Evolutionary conservation across 2,329 filamentous ascomycete genomes (phyloP).

Genomic region (Pseudocercospora pini-densiflorae): DNA sequence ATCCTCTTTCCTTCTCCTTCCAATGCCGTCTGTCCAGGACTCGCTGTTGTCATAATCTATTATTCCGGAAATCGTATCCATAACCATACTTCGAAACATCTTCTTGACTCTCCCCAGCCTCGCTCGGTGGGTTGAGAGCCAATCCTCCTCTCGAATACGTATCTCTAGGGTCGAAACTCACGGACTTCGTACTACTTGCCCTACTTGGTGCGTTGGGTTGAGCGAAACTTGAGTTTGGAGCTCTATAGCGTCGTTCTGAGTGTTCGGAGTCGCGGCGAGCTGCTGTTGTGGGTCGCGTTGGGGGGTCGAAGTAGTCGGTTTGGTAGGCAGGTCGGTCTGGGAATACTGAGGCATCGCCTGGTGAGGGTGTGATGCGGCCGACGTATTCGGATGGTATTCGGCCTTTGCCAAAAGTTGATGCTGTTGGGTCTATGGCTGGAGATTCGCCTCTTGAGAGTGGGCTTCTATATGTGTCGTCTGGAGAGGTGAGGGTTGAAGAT

Average conservation of each 20-base stretch:
- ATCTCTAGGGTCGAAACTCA: constrained; percentile 22
- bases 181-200: constrained; percentile 17
- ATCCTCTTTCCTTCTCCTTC: background rate
- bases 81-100: constrained; percentile 5
- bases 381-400: constrained; percentile 25
- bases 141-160: constrained; percentile 13
- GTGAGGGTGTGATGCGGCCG: constrained; percentile 23
- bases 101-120: constrained; percentile 24
- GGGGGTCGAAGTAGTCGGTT: constrained; percentile 18
- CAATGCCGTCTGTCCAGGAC: background rate
- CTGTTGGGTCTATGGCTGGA: constrained; percentile 9
- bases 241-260: constrained; percentile 16
- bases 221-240: constrained; percentile 22
- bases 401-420: constrained; percentile 9
- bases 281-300: background rate
- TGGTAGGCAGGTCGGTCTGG: background rate
- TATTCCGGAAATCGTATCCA: background rate
- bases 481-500: constrained; percentile 20
- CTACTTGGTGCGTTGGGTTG: constrained; percentile 17
- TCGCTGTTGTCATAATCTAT: background rate
- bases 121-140: constrained; percentile 26
- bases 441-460: constrained; percentile 19
- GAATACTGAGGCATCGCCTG: background rate
- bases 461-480: constrained; percentile 23
- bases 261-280: background rate